Percentiles rank a stretch among this genome's conserved stretches.
Conservation (phyloP, 257 asterid genomes). For the Nicotiana paniculata region DNA sequence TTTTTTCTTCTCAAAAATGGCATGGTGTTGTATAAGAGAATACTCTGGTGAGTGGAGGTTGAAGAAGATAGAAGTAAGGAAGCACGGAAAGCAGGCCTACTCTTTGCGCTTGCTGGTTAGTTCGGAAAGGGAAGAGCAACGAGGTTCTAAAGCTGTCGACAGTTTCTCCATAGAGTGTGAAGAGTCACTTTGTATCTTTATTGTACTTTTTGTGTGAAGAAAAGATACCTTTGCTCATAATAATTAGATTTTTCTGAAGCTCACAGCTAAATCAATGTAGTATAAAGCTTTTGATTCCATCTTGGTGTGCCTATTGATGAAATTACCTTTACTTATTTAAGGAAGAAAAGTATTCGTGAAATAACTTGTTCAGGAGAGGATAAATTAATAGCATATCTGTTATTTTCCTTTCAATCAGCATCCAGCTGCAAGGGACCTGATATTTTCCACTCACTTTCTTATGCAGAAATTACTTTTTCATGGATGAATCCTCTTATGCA, state of each 20-base stretch:
- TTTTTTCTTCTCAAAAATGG: not conserved
- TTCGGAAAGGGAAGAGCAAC: not conserved
- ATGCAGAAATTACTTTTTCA: slow-evolving; percentile 38
- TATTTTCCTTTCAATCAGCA: not conserved
- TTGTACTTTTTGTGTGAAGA: not conserved
- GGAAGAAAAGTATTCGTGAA: not conserved
- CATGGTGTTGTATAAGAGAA: not conserved
- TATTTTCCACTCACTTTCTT: slow-evolving; percentile 14
- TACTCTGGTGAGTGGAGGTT: not conserved
- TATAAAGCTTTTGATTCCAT: not conserved
- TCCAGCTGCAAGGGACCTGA: slow-evolving; percentile 12
- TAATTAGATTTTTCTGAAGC: not conserved
- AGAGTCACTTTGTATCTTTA: not conserved
- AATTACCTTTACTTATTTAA: not conserved
- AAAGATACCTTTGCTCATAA: not conserved
- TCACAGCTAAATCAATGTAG: not conserved
- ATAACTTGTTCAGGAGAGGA: not conserved
- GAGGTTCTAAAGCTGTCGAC: not conserved
- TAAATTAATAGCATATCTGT: not conserved
- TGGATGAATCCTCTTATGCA: slow-evolving; percentile 56
- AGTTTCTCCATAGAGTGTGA: not conserved
- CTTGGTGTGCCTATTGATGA: not conserved
- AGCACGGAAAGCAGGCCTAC: not conserved
- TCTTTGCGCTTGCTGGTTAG: not conserved
- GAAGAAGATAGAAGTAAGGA: not conserved